Evolutionary conservation across 2,329 filamentous ascomycete species (phyloP).

Genomic region (Penicillium palitans): DNA sequence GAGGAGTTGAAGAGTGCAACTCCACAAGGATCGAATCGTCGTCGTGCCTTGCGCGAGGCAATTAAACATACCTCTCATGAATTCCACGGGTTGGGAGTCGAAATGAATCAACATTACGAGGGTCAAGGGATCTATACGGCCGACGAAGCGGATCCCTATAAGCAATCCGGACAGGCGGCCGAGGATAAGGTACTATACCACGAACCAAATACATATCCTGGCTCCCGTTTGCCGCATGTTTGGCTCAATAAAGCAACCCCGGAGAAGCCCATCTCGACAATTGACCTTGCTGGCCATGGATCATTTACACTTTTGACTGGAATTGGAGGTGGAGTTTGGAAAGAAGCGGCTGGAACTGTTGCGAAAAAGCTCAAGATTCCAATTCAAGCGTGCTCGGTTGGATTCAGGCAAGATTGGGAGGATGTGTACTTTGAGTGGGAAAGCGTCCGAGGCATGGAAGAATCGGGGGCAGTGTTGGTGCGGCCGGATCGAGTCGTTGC

Average conservation of each 20-base stretch:
- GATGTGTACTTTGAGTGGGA: slow-evolving; percentile 65
- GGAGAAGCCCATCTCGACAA: slow-evolving; percentile 53
- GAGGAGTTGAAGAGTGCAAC: slow-evolving; percentile 47
- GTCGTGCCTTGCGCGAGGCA: slow-evolving; percentile 44
- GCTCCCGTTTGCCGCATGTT: slow-evolving; percentile 60
- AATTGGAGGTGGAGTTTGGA: slow-evolving; percentile 59
- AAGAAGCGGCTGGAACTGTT: slow-evolving; percentile 48
- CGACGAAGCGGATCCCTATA: slow-evolving; percentile 42
- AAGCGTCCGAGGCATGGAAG: slow-evolving; percentile 51
- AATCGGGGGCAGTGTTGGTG: slow-evolving; percentile 30
- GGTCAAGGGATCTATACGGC: slow-evolving; percentile 47
- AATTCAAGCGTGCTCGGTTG: slow-evolving; percentile 55
- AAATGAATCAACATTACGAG: slow-evolving; percentile 60
- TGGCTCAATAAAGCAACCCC: slow-evolving; percentile 59
- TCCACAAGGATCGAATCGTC: slow-evolving; percentile 40
- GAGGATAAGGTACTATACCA: slow-evolving; percentile 48
- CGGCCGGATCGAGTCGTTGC: slow-evolving; percentile 61
- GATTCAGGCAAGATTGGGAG: slow-evolving; percentile 60
- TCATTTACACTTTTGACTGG: slow-evolving; percentile 55
- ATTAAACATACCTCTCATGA: slow-evolving; percentile 50
- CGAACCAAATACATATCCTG: slow-evolving; percentile 57
- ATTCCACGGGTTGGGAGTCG: slow-evolving; percentile 58
- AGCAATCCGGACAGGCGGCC: slow-evolving; percentile 23
- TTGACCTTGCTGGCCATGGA: slow-evolving; percentile 61
- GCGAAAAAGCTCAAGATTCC: slow-evolving; percentile 45